These are phyloP conservation scores for Teunomyces funiuensis DNA, from an alignment of 805 yeast genomes.

Conservation along the genomic window DNA sequence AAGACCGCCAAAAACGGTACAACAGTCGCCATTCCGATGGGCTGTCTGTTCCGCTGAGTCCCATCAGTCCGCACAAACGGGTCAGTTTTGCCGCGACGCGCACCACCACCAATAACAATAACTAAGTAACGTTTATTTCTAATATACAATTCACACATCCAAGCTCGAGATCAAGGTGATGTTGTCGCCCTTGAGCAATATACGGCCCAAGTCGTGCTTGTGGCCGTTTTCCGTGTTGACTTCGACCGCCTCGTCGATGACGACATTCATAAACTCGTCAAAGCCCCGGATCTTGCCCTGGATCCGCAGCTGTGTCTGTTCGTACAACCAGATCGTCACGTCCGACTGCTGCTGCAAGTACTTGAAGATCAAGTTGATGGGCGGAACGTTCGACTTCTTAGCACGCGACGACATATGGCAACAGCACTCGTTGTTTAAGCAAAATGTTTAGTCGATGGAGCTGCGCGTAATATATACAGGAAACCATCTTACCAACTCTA, in stretches of 20 bases:
- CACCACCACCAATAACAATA: neutral
- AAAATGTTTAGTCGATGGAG: no score
- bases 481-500: no score
- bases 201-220: conserved; percentile 62
- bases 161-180: conserved; percentile 65
- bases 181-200: conserved; percentile 90
- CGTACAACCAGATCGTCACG: conserved; percentile 87
- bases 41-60: conserved; percentile 4
- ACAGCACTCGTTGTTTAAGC: no score
- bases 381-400: conserved; percentile 64
- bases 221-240: conserved; percentile 51
- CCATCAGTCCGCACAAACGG: conserved; percentile 1
- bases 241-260: conserved; percentile 63
- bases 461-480: neutral
- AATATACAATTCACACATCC: conserved; percentile 22
- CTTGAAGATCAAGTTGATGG: conserved; percentile 87
- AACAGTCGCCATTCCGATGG: conserved; percentile 11
- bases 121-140: neutral
- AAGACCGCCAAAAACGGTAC: conserved; percentile 26
- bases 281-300: conserved; percentile 89
- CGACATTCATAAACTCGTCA: conserved; percentile 94
- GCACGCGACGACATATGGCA: conserved; percentile 8
- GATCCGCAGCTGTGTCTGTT: conserved; percentile 73
- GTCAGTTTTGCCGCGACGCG: neutral
- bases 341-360: conserved; percentile 76